These are phyloP conservation scores for Xylariaceae sp. DNA, from an alignment of 2,329 filamentous ascomycete genomes.

Conservation along the genomic window DNA sequence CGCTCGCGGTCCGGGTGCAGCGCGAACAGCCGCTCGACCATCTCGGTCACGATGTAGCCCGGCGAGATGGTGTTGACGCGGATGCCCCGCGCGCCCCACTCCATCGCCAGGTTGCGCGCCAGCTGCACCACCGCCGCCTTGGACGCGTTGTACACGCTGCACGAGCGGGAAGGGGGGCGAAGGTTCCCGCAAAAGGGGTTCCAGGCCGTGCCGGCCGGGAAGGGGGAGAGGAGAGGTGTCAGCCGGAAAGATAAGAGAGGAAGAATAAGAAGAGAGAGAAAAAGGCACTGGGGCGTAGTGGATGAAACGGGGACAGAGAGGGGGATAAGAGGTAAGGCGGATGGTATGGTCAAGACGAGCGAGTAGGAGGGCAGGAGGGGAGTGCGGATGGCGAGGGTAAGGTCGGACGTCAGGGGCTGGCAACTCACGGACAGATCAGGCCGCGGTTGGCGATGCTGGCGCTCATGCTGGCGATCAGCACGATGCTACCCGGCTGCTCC, in stretches of 20 bases:
- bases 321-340: not conserved
- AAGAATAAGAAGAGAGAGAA: not conserved
- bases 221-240: too few species aligned
- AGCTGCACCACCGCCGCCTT: slow-evolving; percentile 70
- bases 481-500: slow-evolving; percentile 52
- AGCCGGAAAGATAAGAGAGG: not conserved
- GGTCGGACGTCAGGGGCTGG: not conserved
- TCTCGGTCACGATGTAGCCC: slow-evolving; percentile 72
- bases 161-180: not conserved
- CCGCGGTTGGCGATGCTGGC: slow-evolving; percentile 58
- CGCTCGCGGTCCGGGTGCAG: slow-evolving; percentile 59
- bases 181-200: not conserved
- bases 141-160: slow-evolving; percentile 66
- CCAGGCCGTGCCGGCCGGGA: too few species aligned
- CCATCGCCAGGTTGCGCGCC: slow-evolving; percentile 59
- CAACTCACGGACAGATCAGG: slow-evolving; percentile 49
- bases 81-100: slow-evolving; percentile 67
- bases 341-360: not conserved
- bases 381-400: not conserved
- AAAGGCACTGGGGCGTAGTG: too few species aligned
- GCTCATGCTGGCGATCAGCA: slow-evolving; percentile 64
- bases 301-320: too few species aligned
- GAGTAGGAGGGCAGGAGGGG: not conserved
- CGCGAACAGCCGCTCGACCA: slow-evolving; percentile 75
- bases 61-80: slow-evolving; percentile 76